Percentiles rank a stretch among this genome's conserved stretches.
Evolutionary conservation across 192 early-diverging fungal species (phyloP).

Genomic region (Phycomyces nitens): DNA sequence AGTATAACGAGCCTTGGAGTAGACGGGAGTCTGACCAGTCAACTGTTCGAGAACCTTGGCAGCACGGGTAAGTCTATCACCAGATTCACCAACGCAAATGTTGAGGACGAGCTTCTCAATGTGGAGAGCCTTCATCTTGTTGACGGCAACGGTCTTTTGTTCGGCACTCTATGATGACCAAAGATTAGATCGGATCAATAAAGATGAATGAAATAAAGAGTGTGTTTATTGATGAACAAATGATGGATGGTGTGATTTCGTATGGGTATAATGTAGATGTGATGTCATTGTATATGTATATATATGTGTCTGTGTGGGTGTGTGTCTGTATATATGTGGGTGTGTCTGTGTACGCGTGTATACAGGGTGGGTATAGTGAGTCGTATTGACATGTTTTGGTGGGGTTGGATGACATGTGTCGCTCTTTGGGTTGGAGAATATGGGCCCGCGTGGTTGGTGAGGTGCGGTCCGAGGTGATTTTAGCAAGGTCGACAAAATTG

Average conservation of each 20-base stretch:
- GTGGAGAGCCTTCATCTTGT: constrained; percentile 95
- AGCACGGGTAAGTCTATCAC: constrained; percentile 98
- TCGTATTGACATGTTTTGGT: too few relatives aligned
- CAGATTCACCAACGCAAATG: constrained; percentile 99
- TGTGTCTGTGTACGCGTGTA: neutral
- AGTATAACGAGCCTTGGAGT: constrained; percentile 99
- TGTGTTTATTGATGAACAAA: constrained; percentile 7
- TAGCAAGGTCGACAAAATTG: too few relatives aligned
- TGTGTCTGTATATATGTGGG: neutral
- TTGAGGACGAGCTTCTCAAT: constrained; percentile 99
- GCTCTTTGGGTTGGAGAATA: too few relatives aligned
- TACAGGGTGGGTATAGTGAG: too few relatives aligned
- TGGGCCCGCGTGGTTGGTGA: too few relatives aligned
- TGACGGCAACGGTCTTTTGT: constrained; percentile 71
- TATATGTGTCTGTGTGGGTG: neutral
- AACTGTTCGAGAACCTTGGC: constrained; percentile 99
- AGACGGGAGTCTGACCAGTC: constrained; percentile 97
- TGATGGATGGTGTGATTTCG: neutral
- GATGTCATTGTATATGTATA: neutral
- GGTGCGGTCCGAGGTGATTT: too few relatives aligned
- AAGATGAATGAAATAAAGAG: too few relatives aligned
- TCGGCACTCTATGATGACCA: constrained; percentile 49
- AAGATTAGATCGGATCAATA: too few relatives aligned
- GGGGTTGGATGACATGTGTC: too few relatives aligned
- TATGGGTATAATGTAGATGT: neutral